A percentile compares a stretch with the other conserved stretches of the same genome.
Conservation (phyloP, 2,329 filamentous ascomycete genomes). For the Fusarium stilboides region DNA sequence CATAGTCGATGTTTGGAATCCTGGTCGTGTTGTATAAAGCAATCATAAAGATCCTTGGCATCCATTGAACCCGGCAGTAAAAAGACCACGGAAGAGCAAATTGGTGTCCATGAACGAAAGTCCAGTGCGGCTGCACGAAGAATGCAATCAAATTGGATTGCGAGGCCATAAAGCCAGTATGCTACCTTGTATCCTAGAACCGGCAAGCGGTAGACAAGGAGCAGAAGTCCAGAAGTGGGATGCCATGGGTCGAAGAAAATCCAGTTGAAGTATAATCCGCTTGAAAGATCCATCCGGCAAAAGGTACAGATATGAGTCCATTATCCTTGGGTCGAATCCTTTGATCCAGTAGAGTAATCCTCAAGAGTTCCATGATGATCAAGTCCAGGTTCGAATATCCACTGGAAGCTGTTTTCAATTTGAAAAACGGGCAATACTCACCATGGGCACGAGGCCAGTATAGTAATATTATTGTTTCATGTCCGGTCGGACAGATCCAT, state of each 20-base stretch:
- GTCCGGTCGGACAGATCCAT: conserved; percentile 54
- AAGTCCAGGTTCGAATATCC: conserved; percentile 48
- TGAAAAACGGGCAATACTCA: conserved; percentile 58
- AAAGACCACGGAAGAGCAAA: conserved; percentile 19
- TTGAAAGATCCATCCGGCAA: conserved; percentile 22
- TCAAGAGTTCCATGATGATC: conserved; percentile 15
- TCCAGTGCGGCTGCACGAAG: conserved; percentile 51
- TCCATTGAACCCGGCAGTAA: conserved; percentile 29
- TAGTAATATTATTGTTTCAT: conserved; percentile 50
- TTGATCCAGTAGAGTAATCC: conserved; percentile 40
- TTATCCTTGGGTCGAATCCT: conserved; percentile 44
- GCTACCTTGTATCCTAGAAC: conserved; percentile 37
- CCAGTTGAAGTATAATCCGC: conserved; percentile 34
- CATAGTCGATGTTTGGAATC: conserved; percentile 17
- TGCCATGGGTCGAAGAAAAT: conserved; percentile 20
- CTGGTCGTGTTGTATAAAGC: conserved; percentile 19
- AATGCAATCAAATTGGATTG: conserved; percentile 55
- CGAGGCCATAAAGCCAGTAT: conserved; percentile 39
- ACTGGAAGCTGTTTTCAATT: conserved; percentile 41
- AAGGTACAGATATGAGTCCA: conserved; percentile 7
- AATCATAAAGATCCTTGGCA: conserved; percentile 32
- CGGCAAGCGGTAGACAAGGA: conserved; percentile 32
- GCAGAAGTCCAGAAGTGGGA: conserved; percentile 17
- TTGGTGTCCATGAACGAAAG: conserved; percentile 15
- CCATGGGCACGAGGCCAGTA: conserved; percentile 47